Conservation (phyloP, 164 flowering plant species). For the Protea cynaroides region DNA sequence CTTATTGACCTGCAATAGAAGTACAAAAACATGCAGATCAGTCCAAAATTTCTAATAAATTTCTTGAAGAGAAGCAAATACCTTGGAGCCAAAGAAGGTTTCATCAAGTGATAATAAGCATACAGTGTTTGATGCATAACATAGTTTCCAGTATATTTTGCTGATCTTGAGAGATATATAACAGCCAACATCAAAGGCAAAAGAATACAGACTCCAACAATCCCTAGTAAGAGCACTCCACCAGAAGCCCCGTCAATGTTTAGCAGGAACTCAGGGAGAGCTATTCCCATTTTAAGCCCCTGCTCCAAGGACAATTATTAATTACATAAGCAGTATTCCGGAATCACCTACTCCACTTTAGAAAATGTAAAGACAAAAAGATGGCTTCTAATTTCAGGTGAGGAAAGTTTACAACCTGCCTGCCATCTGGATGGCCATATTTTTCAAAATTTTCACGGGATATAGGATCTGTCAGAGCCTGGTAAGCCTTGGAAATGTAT, state of each 20-base stretch:
- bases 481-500: slow-evolving; percentile 92
- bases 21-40: not conserved
- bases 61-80: slow-evolving; percentile 19
- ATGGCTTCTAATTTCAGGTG: too few relatives aligned
- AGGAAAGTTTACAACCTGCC: too few relatives aligned
- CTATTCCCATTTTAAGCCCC: too few relatives aligned
- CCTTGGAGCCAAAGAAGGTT: slow-evolving; percentile 98
- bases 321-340: too few relatives aligned
- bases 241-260: slow-evolving; percentile 62
- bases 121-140: slow-evolving; percentile 91
- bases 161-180: slow-evolving; percentile 80
- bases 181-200: slow-evolving; percentile 50
- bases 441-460: slow-evolving; percentile 96
- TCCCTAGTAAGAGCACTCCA: too few relatives aligned
- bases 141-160: slow-evolving; percentile 91
- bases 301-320: not conserved
- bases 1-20: slow-evolving; percentile 2
- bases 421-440: slow-evolving; percentile 82
- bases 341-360: too few relatives aligned
- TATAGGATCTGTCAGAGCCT: slow-evolving; percentile 90
- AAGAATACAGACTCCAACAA: too few relatives aligned
- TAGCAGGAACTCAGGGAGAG: too few relatives aligned
- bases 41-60: not conserved
- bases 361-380: too few relatives aligned
- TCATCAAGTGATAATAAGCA: slow-evolving; percentile 75